A percentile compares a stretch with the other conserved stretches of the same genome.
Conservation (phyloP, 116 monocot species). For the Zostera marina region DNA sequence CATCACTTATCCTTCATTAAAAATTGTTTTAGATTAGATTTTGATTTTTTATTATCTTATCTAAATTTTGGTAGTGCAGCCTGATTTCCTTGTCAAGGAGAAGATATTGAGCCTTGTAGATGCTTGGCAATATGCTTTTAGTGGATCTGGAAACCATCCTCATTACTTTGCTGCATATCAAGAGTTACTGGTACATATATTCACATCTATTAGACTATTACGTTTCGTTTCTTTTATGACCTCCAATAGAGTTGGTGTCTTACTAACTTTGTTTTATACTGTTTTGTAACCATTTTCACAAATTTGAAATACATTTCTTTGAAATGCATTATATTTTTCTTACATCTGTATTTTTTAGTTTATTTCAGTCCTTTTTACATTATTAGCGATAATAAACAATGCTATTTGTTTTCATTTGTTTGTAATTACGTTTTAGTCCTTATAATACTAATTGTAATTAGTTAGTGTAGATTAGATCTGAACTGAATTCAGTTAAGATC, state of each 20-base stretch:
- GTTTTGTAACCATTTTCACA: too few species aligned
- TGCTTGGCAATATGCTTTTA: conserved; percentile 94
- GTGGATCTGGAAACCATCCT: conserved; percentile 68
- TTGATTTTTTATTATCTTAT: neutral
- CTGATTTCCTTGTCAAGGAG: conserved; percentile 73
- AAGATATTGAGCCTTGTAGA: conserved; percentile 81
- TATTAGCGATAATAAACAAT: too few species aligned
- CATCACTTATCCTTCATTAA: neutral
- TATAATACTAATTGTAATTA: too few species aligned
- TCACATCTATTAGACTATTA: neutral
- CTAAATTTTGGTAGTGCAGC: conserved; percentile 24
- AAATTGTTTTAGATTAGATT: neutral
- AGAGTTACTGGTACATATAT: conserved; percentile 51
- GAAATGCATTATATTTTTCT: too few species aligned
- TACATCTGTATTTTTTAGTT: too few species aligned
- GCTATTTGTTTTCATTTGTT: too few species aligned
- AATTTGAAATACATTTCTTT: neutral
- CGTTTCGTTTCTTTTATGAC: too few species aligned
- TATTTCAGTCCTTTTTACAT: too few species aligned
- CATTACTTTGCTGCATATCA: conserved; percentile 73
- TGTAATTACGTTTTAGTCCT: too few species aligned
- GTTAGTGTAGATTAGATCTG: too few species aligned
- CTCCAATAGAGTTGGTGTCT: neutral
- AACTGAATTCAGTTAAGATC: too few species aligned
- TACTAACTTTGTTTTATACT: neutral